These are phyloP conservation scores for Pseudofabraea citricarpa DNA, from an alignment of 2,329 filamentous ascomycete species.

Conservation along the genomic window DNA sequence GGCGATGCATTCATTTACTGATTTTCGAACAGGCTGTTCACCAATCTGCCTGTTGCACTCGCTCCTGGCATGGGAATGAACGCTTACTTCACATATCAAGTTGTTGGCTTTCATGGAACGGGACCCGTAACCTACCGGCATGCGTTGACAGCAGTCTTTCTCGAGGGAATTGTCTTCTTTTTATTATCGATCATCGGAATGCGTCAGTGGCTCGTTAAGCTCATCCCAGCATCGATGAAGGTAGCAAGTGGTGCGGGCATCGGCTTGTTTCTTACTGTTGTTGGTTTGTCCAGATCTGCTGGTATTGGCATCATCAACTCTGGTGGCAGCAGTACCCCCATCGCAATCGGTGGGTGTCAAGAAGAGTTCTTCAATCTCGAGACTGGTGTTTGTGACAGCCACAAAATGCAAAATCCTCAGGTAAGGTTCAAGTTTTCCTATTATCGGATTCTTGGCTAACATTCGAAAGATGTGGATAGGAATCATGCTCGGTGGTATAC, in stretches of 20 bases:
- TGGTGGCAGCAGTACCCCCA: conserved; percentile 55
- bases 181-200: conserved; percentile 59
- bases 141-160: conserved; percentile 55
- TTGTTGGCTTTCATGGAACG: conserved; percentile 51
- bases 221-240: conserved; percentile 58
- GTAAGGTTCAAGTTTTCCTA: conserved; percentile 30
- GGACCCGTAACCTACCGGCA: conserved; percentile 50
- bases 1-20: too few species aligned
- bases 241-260: conserved; percentile 58
- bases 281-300: conserved; percentile 66
- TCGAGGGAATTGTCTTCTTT: conserved; percentile 58
- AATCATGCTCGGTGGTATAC: conserved; percentile 71
- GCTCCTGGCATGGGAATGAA: conserved; percentile 62
- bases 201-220: conserved; percentile 62
- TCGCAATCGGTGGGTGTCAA: conserved; percentile 70
- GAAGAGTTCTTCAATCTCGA: conserved; percentile 40
- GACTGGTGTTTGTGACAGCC: conserved; percentile 44
- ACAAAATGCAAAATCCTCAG: conserved; percentile 71
- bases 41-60: background rate
- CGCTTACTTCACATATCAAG: conserved; percentile 60
- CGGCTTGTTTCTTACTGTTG: conserved; percentile 55
- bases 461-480: conserved; percentile 67
- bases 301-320: conserved; percentile 81
- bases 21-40: background rate
- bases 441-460: background rate